Conservation (phyloP, 345 rosid species). For the Salix purpurea region DNA sequence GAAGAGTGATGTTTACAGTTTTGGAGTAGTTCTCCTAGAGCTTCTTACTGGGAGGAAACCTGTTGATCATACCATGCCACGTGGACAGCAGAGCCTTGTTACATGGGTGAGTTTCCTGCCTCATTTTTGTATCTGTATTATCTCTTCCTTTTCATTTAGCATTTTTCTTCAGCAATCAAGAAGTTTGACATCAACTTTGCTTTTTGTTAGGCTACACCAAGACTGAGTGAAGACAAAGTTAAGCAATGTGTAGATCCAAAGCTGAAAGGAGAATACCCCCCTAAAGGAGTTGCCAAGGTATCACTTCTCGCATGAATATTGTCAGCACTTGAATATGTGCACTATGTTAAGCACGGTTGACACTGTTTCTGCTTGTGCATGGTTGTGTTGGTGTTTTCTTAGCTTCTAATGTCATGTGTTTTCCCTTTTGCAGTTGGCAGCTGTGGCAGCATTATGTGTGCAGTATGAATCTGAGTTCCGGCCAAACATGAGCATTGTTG, state of each 20-base stretch:
- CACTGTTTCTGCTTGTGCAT: neutral
- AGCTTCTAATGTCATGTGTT: neutral
- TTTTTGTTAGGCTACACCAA: conserved; percentile 76
- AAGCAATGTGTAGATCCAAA: conserved; percentile 98
- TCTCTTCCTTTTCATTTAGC: neutral
- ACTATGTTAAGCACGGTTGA: neutral
- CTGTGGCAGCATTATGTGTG: conserved; percentile 96
- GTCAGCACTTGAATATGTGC: neutral
- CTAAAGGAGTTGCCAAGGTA: conserved; percentile 95
- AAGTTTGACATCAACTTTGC: neutral
- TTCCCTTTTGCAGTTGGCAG: conserved; percentile 63
- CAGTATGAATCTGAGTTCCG: conserved; percentile 95
- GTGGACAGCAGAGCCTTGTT: conserved; percentile 87
- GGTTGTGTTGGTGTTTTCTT: too few species aligned
- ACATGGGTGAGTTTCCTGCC: conserved; percentile 59
- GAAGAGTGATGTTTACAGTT: conserved; percentile 89
- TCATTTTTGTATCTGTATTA: neutral
- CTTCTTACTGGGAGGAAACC: conserved; percentile 96
- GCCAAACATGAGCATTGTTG: conserved; percentile 98
- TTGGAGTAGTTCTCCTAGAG: conserved; percentile 88
- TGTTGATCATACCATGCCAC: conserved; percentile 89
- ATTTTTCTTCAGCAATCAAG: neutral
- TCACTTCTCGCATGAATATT: neutral
- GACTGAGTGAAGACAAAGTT: conserved; percentile 96
- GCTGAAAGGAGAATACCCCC: conserved; percentile 87